A percentile compares a stretch with the other conserved stretches of the same genome.
Evolutionary conservation across 257 asterid genomes (phyloP).

Genomic region (Jacaranda mimosifolia): DNA sequence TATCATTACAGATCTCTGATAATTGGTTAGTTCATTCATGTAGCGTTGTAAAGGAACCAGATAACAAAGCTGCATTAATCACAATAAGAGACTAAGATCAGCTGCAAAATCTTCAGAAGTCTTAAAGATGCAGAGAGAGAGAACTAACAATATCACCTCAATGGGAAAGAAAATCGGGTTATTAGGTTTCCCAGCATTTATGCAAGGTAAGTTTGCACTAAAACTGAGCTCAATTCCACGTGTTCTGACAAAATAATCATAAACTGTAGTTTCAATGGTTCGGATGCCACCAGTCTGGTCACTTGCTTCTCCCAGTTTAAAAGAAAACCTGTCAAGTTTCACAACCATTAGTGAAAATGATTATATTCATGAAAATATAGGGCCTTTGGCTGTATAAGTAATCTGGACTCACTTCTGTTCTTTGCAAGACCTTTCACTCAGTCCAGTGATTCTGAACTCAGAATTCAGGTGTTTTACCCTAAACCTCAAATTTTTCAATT

Average conservation of each 20-base stretch:
- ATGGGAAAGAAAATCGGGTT: constrained; percentile 52
- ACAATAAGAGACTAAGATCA: not conserved
- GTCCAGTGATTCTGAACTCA: constrained; percentile 57
- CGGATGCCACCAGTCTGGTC: constrained; percentile 26
- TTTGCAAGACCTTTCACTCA: constrained; percentile 54
- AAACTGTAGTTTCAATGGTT: constrained; percentile 50
- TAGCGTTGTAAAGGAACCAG: constrained; percentile 55
- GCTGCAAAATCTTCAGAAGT: not conserved
- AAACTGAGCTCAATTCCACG: constrained; percentile 49
- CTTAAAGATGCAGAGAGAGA: constrained; percentile 7
- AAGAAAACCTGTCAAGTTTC: constrained; percentile 42
- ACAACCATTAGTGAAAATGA: constrained; percentile 4
- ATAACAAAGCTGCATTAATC: constrained; percentile 52
- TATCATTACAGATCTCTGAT: constrained; percentile 49
- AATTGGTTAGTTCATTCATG: constrained; percentile 46
- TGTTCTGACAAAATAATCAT: constrained; percentile 56
- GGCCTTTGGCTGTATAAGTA: not conserved
- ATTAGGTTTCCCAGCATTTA: constrained; percentile 51
- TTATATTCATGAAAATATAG: not conserved
- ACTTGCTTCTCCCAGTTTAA: constrained; percentile 24
- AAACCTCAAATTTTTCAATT: constrained; percentile 53
- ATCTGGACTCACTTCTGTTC: constrained; percentile 53
- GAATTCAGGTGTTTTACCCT: constrained; percentile 46
- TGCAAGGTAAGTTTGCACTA: constrained; percentile 63
- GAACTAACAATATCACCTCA: constrained; percentile 44